These are phyloP conservation scores for Tetragonia tetragonoides DNA, from an alignment of 148 eudicot genomes.

Conservation along the genomic window DNA sequence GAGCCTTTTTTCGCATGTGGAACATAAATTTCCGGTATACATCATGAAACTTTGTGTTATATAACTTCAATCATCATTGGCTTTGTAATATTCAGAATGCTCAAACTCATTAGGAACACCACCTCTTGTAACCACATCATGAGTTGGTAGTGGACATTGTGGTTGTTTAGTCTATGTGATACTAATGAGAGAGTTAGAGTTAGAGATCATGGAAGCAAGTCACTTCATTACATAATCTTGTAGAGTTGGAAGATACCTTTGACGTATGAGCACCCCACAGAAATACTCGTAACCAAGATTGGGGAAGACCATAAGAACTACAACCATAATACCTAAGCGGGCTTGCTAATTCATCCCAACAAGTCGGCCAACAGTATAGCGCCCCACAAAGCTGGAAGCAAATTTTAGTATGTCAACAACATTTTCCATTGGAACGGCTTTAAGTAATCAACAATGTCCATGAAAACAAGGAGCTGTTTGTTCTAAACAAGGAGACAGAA, in stretches of 20 bases:
- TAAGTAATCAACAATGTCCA: constrained; percentile 21
- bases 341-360: constrained; percentile 23
- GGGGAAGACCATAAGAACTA: constrained; percentile 26
- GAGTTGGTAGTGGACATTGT: constrained; percentile 25
- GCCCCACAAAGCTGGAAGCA: constrained; percentile 16
- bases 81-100: neutral
- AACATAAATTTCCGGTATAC: constrained; percentile 19
- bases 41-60: neutral
- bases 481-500: constrained; percentile 12
- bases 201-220: too few relatives aligned
- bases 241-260: neutral
- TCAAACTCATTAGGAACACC: constrained; percentile 21
- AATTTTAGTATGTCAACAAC: constrained; percentile 20
- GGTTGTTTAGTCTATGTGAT: constrained; percentile 4
- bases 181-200: neutral
- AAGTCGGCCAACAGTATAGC: constrained; percentile 23
- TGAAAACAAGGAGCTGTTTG: constrained; percentile 17
- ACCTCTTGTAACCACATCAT: constrained; percentile 23
- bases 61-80: too few relatives aligned
- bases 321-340: constrained; percentile 23
- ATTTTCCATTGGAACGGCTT: constrained; percentile 27
- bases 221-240: neutral
- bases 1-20: constrained; percentile 16
- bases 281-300: constrained; percentile 18
- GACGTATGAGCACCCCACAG: constrained; percentile 25